A percentile compares a stretch with the other conserved stretches of the same genome.
Conservation (phyloP, 805 yeast species). For the Yarrowia hollandica region DNA sequence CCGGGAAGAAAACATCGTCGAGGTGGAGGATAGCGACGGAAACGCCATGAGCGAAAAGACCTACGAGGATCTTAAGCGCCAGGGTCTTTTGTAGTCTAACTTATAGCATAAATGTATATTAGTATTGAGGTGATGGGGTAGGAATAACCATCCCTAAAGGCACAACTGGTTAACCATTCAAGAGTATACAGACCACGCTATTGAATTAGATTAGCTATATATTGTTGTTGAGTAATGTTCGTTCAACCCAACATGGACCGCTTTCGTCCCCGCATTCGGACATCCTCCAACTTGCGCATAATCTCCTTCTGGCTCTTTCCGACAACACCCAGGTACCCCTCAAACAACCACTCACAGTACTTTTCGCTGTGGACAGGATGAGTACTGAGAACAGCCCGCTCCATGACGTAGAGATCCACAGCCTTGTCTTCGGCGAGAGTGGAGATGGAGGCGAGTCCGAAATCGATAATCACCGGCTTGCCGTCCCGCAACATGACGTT, state of each 20-base stretch:
- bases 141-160: too few relatives aligned
- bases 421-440: slow-evolving; percentile 86
- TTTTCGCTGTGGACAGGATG: slow-evolving; percentile 70
- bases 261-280: slow-evolving; percentile 89
- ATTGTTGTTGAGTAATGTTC: not conserved
- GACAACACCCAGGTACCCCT: slow-evolving; percentile 53
- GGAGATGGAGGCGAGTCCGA: slow-evolving; percentile 74
- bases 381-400: slow-evolving; percentile 86
- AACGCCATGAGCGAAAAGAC: slow-evolving; percentile 85
- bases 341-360: slow-evolving; percentile 69
- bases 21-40: slow-evolving; percentile 91
- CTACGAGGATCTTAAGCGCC: slow-evolving; percentile 80
- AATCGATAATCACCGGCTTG: slow-evolving; percentile 74
- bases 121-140: too few relatives aligned
- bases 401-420: slow-evolving; percentile 93
- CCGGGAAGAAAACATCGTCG: slow-evolving; percentile 57
- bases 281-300: slow-evolving; percentile 70
- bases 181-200: too few relatives aligned
- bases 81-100: slow-evolving; percentile 63
- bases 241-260: slow-evolving; percentile 86
- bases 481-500: slow-evolving; percentile 60
- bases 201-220: not conserved
- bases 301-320: slow-evolving; percentile 48
- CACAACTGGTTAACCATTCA: too few relatives aligned
- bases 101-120: slow-evolving; percentile 4